A percentile compares a stretch with the other conserved stretches of the same genome.
phyloP scores from a whole-genome alignment of 2,329 filamentous ascomycete genomes.

The Aspergillus sp. region DNA sequence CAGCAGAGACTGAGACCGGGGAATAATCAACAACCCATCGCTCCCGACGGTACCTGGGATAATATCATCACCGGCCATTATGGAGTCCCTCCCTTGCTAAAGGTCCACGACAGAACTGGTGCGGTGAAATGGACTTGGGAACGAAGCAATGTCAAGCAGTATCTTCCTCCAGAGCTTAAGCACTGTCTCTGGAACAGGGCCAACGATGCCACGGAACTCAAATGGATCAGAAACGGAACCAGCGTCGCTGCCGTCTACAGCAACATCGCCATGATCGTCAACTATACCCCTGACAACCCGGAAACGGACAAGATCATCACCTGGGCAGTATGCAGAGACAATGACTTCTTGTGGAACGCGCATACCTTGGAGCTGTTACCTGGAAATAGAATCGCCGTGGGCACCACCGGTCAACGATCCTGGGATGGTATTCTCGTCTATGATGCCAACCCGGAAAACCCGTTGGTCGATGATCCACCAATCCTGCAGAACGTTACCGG shows the following conservation, averaged over 20 bases:
- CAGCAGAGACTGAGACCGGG: slow-evolving; percentile 13
- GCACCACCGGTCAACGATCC: slow-evolving; percentile 16
- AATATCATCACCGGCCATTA: slow-evolving; percentile 17
- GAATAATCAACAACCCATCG: slow-evolving; percentile 3
- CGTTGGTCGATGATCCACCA: slow-evolving; percentile 14
- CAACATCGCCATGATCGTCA: slow-evolving; percentile 16
- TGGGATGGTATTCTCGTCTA: slow-evolving; percentile 21
- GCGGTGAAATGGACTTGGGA: slow-evolving; percentile 14
- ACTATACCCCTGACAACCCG: slow-evolving; percentile 17
- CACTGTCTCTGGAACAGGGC: slow-evolving; percentile 13
- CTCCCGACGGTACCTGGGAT: slow-evolving; percentile 8
- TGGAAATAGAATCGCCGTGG: slow-evolving; percentile 15
- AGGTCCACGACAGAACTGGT: slow-evolving; percentile 15
- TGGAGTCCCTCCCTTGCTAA: slow-evolving; percentile 11
- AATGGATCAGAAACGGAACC: slow-evolving; percentile 17
- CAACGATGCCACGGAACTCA: slow-evolving; percentile 21
- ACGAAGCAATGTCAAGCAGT: slow-evolving; percentile 15
- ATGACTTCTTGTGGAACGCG: slow-evolving; percentile 15
- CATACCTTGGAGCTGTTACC: slow-evolving; percentile 17
- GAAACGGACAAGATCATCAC: slow-evolving; percentile 18
- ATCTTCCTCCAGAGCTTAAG: slow-evolving; percentile 9
- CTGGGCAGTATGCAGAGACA: slow-evolving; percentile 16
- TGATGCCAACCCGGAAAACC: slow-evolving; percentile 12
- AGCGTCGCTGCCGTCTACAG: slow-evolving; percentile 17
- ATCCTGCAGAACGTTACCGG: slow-evolving; percentile 19